These are phyloP conservation scores for Cercospora zeina DNA, from an alignment of 2,329 filamentous ascomycete species.

Conservation along the genomic window DNA sequence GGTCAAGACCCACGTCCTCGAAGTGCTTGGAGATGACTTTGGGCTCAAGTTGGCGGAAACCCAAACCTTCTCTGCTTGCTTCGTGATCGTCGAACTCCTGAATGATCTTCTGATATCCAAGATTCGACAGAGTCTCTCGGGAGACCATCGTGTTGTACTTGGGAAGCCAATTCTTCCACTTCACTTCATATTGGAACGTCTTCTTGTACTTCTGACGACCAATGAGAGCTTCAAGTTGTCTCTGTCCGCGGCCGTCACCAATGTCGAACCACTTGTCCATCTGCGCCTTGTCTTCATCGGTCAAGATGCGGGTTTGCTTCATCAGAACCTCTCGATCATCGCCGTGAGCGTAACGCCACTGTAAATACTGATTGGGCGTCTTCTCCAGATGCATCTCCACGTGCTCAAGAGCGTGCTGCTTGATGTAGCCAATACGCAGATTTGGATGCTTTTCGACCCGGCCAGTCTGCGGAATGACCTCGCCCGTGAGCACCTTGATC, in stretches of 20 bases:
- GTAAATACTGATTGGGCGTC: constrained; percentile 97
- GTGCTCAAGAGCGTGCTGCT: constrained; percentile 98
- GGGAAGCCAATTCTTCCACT: constrained; percentile 85
- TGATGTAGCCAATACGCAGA: constrained; percentile 98
- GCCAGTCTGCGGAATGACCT: constrained; percentile 77
- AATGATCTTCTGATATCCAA: constrained; percentile 87
- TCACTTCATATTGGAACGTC: constrained; percentile 96
- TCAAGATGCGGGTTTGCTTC: constrained; percentile 93
- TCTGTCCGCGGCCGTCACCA: constrained; percentile 73
- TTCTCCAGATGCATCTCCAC: constrained; percentile 99
- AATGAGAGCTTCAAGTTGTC: constrained; percentile 83
- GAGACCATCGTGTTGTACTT: constrained; percentile 94
- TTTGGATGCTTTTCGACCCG: constrained; percentile 98
- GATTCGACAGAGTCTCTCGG: constrained; percentile 81
- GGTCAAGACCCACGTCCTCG: constrained; percentile 91
- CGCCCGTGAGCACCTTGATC: constrained; percentile 95
- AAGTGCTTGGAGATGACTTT: constrained; percentile 97
- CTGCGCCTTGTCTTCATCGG: constrained; percentile 79
- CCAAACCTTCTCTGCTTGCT: constrained; percentile 95
- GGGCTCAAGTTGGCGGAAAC: constrained; percentile 89
- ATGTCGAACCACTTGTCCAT: constrained; percentile 90
- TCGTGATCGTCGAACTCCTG: constrained; percentile 99
- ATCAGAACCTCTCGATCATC: constrained; percentile 95
- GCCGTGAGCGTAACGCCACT: constrained; percentile 97
- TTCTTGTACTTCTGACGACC: constrained; percentile 99